Evolutionary conservation across 179 eudicot genomes (phyloP).

Genomic region (Gypsophila paniculata): DNA sequence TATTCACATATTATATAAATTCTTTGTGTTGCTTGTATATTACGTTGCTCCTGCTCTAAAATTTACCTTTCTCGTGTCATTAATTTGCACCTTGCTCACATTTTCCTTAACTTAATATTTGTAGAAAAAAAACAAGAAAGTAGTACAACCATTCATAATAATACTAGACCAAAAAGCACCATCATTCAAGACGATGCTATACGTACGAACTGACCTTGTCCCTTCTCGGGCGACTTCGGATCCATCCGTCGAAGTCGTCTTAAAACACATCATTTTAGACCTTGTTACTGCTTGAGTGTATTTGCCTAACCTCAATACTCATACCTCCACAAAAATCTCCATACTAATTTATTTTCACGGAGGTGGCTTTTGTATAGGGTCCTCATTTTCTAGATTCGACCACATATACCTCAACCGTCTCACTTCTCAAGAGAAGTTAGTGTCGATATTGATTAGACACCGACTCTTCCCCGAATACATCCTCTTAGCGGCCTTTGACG

Average conservation of each 20-base stretch:
- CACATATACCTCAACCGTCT: conserved; percentile 25
- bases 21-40: too few species aligned
- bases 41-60: too few species aligned
- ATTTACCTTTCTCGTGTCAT: too few species aligned
- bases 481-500: conserved; percentile 39
- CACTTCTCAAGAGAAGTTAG: conserved; percentile 19
- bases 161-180: too few species aligned
- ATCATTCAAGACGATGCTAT: conserved; percentile 3
- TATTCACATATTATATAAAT: too few species aligned
- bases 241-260: not conserved
- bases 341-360: conserved; percentile 50
- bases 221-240: not conserved
- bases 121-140: too few species aligned
- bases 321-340: conserved; percentile 29
- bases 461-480: conserved; percentile 41
- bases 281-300: conserved; percentile 37
- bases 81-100: too few species aligned
- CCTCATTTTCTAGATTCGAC: conserved; percentile 31
- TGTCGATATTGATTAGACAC: conserved; percentile 39
- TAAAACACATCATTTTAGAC: conserved; percentile 41
- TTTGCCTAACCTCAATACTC: conserved; percentile 31
- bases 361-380: conserved; percentile 46
- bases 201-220: not conserved
- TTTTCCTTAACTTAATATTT: too few species aligned
- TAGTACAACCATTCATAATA: too few species aligned